Base-by-base conservation (phyloP, 495 filamentous ascomycete species). In the Hypoxylon cercidicola region DNA sequence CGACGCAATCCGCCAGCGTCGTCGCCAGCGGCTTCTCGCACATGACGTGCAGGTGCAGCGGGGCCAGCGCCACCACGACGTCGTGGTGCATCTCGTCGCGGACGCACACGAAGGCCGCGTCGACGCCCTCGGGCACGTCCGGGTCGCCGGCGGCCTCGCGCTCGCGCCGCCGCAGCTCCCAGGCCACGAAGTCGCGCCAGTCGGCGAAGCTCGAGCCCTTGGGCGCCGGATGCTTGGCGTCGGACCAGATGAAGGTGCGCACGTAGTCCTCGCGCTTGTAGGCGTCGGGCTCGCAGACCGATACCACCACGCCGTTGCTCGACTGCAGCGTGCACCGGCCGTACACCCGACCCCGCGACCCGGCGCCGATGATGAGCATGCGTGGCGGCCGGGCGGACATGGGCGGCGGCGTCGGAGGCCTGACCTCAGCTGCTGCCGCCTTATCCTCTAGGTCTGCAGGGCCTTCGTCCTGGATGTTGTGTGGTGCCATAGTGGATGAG, bases 1-100 rank as follows among this genome's bases (percentile, higher is more conserved):
- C 75, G 6, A 94, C 74, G 73, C 93, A 97, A 51, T 93, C 91
- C 19, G 80, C 64, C 12, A 98, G 79, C 0, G 83, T 90, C 1
- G 90, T 90, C 1, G 92, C 91, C 15, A 99, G 79, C 0, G 95
- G 95, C 75, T 99, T 99, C 79, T 99, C 96, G 79, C 93, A 94
- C 78, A 97, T 89, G 53, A 98, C 87, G 73, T 97, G 93, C 21
- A 95, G 75, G 4, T 84, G 79, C 0, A 96, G 79, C 2, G 84
- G 82, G 2, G 88, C 87, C 28, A 96, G 79, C 0, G 83, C 88
- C 12, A 84, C 75, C 19, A 95, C 82, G n/a, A 94, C 87, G 52
- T 91, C 90, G 5, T 84, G 84, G 74, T 99, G 95, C 66, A 89
- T 88, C 72, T 96, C 90, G 74, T 99, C 95, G 19, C 92, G 81